Evolutionary conservation across 768 basidiomycete species (phyloP).

Genomic region (Ramaria sp.): DNA sequence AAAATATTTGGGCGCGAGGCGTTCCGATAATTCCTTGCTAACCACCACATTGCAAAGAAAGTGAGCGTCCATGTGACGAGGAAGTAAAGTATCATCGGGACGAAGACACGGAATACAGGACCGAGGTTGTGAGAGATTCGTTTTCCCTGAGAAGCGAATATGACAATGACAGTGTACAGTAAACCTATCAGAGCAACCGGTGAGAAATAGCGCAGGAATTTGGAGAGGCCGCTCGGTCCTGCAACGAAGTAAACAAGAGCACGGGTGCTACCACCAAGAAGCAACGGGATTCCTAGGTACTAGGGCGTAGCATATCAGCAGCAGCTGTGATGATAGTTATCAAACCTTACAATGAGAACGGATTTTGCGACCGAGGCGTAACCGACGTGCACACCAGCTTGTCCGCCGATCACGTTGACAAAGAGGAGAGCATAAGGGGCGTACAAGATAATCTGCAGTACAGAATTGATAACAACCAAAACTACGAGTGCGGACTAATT

Average conservation of each 20-base stretch:
- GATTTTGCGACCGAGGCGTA: slow-evolving; percentile 55
- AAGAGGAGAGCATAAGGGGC: slow-evolving; percentile 68
- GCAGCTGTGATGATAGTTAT: neutral
- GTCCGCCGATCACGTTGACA: slow-evolving; percentile 39
- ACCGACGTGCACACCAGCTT: slow-evolving; percentile 32
- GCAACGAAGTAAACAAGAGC: slow-evolving; percentile 36
- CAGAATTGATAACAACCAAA: slow-evolving; percentile 69
- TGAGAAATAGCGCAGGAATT: slow-evolving; percentile 59
- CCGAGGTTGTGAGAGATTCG: slow-evolving; percentile 55
- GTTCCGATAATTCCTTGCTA: slow-evolving; percentile 24
- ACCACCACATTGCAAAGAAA: slow-evolving; percentile 44
- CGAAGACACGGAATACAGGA: slow-evolving; percentile 69
- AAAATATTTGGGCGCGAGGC: slow-evolving; percentile 13
- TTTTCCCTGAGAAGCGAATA: slow-evolving; percentile 59
- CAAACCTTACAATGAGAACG: slow-evolving; percentile 47
- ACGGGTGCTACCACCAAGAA: slow-evolving; percentile 61
- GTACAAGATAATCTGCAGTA: slow-evolving; percentile 69
- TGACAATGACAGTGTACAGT: slow-evolving; percentile 69
- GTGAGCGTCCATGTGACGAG: slow-evolving; percentile 61
- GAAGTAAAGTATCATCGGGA: slow-evolving; percentile 75
- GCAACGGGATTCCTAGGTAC: slow-evolving; percentile 79
- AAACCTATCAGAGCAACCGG: slow-evolving; percentile 66
- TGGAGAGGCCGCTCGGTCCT: slow-evolving; percentile 38
- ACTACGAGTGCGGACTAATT: slow-evolving; percentile 16
- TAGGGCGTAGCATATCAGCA: slow-evolving; percentile 16